Evolutionary conservation across 2,329 filamentous ascomycete species (phyloP), one percentile per base, ranked within the genome.

Genomic region (Colletotrichum sp.): DNA sequence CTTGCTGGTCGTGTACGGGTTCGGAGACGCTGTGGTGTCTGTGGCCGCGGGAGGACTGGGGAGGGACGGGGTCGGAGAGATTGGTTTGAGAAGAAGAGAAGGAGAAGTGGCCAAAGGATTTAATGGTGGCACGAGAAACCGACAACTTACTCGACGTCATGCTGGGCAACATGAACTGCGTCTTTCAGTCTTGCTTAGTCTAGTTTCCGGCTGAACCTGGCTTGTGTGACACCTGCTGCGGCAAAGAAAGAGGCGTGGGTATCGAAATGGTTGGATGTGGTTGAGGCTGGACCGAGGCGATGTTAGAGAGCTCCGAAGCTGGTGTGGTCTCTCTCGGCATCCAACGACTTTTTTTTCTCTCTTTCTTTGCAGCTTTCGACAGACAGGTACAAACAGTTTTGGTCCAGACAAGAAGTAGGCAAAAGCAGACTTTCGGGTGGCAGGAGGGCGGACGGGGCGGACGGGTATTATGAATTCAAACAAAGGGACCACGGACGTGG

Each of bases 61-160:
- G 38, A 24, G 21, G 65, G 65, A 61, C 60, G 36, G 69, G 61
- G 68, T 73, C 70, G 58, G 65, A 56, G 36, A 77, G 52, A 55
- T 77, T 77, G 65, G 69, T 56, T 67, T 71, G 67, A 38, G 76
- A 78, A 73, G 80, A 79, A 77, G 81, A 81, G 79, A 86, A 82
- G 77, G 77, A 77, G 48, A 84, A 84, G 77, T 83, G 76, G 73
- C 83, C 83, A 79, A 83, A 81, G 78, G 83, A 80, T 70, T 83
- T 79, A 43, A 75, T 61, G 74, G 82, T 81, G 69, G 83, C 82
- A 81, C 84, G 82, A 79, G 83, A 77, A 61, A 74, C 71, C 66
- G 76, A 76, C 60, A 78, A 87, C 85, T 87, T 88, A 85, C 84
- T 85, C 80, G 86, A 86, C 82, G 85, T 83, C 86, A 87, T 88